phyloP scores from a whole-genome alignment of 2,329 filamentous ascomycete species.

The Fusarium zealandicum region DNA sequence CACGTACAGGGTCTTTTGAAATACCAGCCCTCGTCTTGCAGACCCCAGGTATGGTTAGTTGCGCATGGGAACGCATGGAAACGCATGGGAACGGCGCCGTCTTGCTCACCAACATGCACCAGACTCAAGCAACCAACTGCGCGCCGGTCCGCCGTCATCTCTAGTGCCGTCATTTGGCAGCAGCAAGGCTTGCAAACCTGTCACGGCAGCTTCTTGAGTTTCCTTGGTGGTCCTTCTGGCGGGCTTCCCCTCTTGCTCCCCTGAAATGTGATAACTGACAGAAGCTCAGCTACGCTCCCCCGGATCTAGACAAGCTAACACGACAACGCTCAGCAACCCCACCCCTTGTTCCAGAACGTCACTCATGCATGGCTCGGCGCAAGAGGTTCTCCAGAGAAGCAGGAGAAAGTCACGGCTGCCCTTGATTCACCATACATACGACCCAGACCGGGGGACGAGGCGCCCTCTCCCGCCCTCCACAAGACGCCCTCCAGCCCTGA shows the following conservation, averaged over 20 bases:
- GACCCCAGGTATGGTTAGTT: conserved; percentile 1
- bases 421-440: neutral
- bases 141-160: conserved; percentile 11
- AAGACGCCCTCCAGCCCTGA: conserved; percentile 20
- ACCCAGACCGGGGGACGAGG: conserved; percentile 7
- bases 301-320: conserved; percentile 17
- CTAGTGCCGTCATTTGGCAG: neutral
- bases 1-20: conserved; percentile 11
- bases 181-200: neutral
- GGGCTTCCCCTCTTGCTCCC: conserved; percentile 5
- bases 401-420: conserved; percentile 16
- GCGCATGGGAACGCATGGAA: neutral
- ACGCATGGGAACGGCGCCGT: neutral
- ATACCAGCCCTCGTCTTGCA: conserved; percentile 1
- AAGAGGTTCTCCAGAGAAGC: conserved; percentile 2
- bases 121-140: conserved; percentile 6
- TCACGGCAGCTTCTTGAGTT: neutral
- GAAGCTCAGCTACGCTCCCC: conserved; percentile 9
- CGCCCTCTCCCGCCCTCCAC: conserved; percentile 20
- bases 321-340: neutral
- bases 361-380: conserved; percentile 25
- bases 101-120: conserved; percentile 10
- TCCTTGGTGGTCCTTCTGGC: conserved; percentile 7
- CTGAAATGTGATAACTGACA: conserved; percentile 29
- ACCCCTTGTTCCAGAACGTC: conserved; percentile 19